Percentiles rank a stretch among this genome's conserved stretches.
These are phyloP conservation scores for Excoecaria agallocha DNA, from an alignment of 345 rosid species.

Conservation along the genomic window DNA sequence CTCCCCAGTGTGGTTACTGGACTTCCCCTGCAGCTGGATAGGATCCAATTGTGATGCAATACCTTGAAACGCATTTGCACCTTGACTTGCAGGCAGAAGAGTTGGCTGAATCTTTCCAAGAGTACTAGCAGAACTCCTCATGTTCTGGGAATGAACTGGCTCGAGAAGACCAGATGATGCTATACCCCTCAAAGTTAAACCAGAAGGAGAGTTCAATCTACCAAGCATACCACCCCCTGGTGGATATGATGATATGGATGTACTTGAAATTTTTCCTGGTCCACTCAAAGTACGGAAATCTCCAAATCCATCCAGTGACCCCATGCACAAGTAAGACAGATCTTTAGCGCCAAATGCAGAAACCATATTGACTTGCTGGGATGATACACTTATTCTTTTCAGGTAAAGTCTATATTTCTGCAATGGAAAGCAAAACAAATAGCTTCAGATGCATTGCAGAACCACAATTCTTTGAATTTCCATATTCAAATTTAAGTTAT, in stretches of 20 bases:
- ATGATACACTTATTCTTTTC: slow-evolving; percentile 53
- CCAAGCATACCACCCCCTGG: slow-evolving; percentile 44
- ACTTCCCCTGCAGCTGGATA: slow-evolving; percentile 46
- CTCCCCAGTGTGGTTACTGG: slow-evolving; percentile 39
- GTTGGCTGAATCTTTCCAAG: slow-evolving; percentile 49
- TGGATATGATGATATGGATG: slow-evolving; percentile 51
- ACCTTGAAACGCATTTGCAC: slow-evolving; percentile 40
- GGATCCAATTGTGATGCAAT: slow-evolving; percentile 44
- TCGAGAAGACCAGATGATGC: slow-evolving; percentile 49
- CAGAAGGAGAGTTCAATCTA: slow-evolving; percentile 54
- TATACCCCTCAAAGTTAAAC: slow-evolving; percentile 50
- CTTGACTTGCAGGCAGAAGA: slow-evolving; percentile 39
- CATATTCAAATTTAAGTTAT: neutral
- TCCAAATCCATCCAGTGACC: slow-evolving; percentile 52
- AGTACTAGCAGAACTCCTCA: slow-evolving; percentile 37
- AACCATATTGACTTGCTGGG: slow-evolving; percentile 53
- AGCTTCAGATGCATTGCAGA: neutral
- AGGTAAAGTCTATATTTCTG: slow-evolving; percentile 91
- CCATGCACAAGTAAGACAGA: slow-evolving; percentile 47
- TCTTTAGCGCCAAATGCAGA: slow-evolving; percentile 59
- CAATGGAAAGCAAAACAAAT: slow-evolving; percentile 13
- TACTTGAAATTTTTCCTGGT: slow-evolving; percentile 52
- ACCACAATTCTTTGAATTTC: slow-evolving; percentile 8
- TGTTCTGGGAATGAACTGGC: slow-evolving; percentile 42
- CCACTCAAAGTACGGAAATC: slow-evolving; percentile 47